Base-by-base conservation (phyloP, 352 stramenopile genomes). In the Phytophthora brassicae region DNA sequence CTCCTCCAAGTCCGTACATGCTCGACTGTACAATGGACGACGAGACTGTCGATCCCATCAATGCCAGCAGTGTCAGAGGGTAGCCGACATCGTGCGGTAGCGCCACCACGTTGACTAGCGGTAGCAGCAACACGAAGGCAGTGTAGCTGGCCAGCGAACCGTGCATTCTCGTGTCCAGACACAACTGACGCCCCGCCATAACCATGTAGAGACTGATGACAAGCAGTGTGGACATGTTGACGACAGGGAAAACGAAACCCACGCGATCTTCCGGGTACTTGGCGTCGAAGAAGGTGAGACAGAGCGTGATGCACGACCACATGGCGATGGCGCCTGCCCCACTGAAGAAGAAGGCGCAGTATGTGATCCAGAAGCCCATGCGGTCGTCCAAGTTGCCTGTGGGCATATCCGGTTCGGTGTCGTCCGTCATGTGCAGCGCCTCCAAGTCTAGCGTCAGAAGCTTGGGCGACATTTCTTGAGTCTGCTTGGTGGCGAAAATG, bases 191-290 rank as follows among this genome's bases (percentile, higher is more conserved):
- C 8, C 84, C 84, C 2, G 75, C 74, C 46, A 93, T 68, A 43
- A 93, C 74, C 84, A 93, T 93, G 64, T 89, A 93, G 6, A 93
- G 64, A 44, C 67, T 89, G 53, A 91, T 85, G 4, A 91, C 68
- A 6, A 93, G 66, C 51, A 93, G 66, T 42, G 84, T 86, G 31
- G 84, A 93, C 84, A 93, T 93, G 65, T 90, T 93, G 64, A 91
- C 74, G 23, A 93, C 81, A 3, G 84, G 84, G 57, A 93, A 91
- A 31, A 93, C 77, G 46, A 93, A 93, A 7, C 78, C 74, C 17
- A 89, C 78, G 60, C 81, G 78, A 48, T 90, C 71, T 45, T 72
- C 56, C 16, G 84, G 80, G 62, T 85, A 93, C 46, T 86, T 83
- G 20, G 55, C 58, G 46, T 71, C 53, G 60, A 93, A 91, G 56